These are phyloP conservation scores for Psilocybe cyanescens DNA, from an alignment of 768 basidiomycete genomes.

Conservation along the genomic window DNA sequence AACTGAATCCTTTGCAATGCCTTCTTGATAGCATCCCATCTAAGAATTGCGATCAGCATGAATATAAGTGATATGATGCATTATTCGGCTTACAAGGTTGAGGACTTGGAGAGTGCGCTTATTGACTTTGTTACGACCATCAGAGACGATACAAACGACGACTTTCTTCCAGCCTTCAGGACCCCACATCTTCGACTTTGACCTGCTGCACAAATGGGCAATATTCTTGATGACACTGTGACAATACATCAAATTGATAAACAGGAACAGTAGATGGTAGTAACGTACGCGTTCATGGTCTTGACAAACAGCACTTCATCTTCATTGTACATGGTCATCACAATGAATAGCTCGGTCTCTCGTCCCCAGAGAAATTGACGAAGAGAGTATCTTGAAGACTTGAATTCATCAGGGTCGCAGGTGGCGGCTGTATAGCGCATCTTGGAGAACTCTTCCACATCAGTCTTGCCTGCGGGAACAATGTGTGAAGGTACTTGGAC, in stretches of 20 bases:
- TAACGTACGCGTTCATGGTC: slow-evolving; percentile 83
- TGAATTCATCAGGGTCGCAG: slow-evolving; percentile 89
- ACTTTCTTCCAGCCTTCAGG: slow-evolving; percentile 89
- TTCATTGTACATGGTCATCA: slow-evolving; percentile 98
- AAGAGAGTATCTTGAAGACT: slow-evolving; percentile 75
- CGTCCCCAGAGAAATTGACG: slow-evolving; percentile 80
- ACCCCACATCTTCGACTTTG: slow-evolving; percentile 82
- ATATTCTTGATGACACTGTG: slow-evolving; percentile 84
- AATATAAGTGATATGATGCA: background rate
- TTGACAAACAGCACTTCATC: slow-evolving; percentile 77
- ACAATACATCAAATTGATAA: slow-evolving; percentile 6
- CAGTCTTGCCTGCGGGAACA: slow-evolving; percentile 63
- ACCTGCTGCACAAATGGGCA: slow-evolving; percentile 74
- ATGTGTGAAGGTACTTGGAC: slow-evolving; percentile 81
- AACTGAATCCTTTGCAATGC: slow-evolving; percentile 87
- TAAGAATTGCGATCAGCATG: slow-evolving; percentile 24
- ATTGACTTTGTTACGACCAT: slow-evolving; percentile 86
- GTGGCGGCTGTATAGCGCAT: slow-evolving; percentile 90
- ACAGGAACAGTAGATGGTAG: background rate
- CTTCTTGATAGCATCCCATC: slow-evolving; percentile 91
- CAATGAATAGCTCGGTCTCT: slow-evolving; percentile 90
- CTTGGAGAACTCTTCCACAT: slow-evolving; percentile 77
- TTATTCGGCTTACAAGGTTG: slow-evolving; percentile 56
- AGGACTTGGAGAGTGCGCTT: slow-evolving; percentile 91
- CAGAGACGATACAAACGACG: slow-evolving; percentile 86